Conservation (phyloP, 2,329 filamentous ascomycete species). For the Fusarium subglutinans region DNA sequence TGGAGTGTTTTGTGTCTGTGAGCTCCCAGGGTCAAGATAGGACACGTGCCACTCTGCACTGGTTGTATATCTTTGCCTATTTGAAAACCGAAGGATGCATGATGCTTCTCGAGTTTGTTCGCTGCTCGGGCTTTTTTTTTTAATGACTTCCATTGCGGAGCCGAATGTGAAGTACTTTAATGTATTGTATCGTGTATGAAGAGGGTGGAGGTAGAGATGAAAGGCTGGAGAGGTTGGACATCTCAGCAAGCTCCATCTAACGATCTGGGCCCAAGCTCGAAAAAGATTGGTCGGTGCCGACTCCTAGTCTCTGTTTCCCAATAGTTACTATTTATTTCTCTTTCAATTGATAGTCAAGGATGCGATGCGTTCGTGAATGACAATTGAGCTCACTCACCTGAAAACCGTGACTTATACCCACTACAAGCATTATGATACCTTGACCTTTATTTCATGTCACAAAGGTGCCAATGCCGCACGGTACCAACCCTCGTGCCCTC, state of each 20-base stretch:
- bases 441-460: slow-evolving; percentile 2
- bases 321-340: background rate
- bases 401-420: slow-evolving; percentile 19
- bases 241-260: slow-evolving; percentile 11
- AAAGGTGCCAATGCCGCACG: slow-evolving; percentile 17
- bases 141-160: slow-evolving; percentile 1
- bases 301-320: slow-evolving; percentile 4
- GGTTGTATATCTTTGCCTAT: slow-evolving; percentile 23
- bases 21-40: slow-evolving; percentile 19
- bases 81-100: slow-evolving; percentile 8
- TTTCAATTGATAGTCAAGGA: background rate
- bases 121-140: background rate
- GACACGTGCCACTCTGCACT: slow-evolving; percentile 42
- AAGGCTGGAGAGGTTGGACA: slow-evolving; percentile 34
- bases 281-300: slow-evolving; percentile 27
- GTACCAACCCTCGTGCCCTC: slow-evolving; percentile 21
- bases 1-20: slow-evolving; percentile 4
- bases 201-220: slow-evolving; percentile 30
- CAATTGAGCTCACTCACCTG: slow-evolving; percentile 7
- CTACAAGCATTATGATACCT: slow-evolving; percentile 4
- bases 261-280: background rate
- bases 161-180: background rate
- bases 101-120: slow-evolving; percentile 4
- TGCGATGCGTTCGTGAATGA: background rate
- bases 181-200: background rate